Conservation (phyloP, 331 rosid genomes). For the Ulmus americana region DNA sequence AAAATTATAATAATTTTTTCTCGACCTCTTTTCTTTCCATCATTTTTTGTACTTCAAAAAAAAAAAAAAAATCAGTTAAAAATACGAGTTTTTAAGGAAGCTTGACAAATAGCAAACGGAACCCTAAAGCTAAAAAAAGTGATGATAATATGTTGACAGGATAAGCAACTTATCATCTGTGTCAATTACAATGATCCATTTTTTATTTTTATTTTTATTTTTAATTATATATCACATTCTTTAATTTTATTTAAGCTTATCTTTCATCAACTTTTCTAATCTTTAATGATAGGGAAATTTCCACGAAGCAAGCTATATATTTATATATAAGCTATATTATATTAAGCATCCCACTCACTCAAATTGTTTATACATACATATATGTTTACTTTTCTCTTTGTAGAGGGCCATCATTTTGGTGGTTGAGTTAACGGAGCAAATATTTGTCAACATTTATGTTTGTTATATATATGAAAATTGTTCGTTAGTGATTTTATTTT, state of each 20-base stretch:
- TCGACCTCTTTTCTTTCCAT: not conserved
- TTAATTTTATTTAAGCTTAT: not conserved
- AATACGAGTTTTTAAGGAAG: slow-evolving; percentile 1
- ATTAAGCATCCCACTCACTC: not conserved
- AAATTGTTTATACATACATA: not conserved
- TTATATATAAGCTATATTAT: not conserved
- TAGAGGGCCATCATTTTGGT: not conserved
- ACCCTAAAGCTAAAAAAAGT: not conserved
- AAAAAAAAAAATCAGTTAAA: not conserved
- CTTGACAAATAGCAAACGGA: slow-evolving; percentile 13
- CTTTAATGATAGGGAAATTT: slow-evolving; percentile 31
- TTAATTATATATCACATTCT: not conserved
- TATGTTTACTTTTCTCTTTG: not conserved
- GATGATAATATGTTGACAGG: not conserved
- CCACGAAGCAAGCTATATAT: slow-evolving; percentile 5
- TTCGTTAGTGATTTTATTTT: too few species aligned
- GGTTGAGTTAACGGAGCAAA: not conserved
- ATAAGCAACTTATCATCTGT: slow-evolving; percentile 5
- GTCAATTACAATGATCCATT: not conserved
- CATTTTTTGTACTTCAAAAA: not conserved
- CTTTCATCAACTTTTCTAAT: slow-evolving; percentile 13
- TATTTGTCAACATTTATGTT: not conserved
- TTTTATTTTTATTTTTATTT: not conserved
- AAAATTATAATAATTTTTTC: too few species aligned
- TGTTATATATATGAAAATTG: too few species aligned